Base-by-base conservation (phyloP, 2,329 filamentous ascomycete genomes). In the Exophiala mesophila region DNA sequence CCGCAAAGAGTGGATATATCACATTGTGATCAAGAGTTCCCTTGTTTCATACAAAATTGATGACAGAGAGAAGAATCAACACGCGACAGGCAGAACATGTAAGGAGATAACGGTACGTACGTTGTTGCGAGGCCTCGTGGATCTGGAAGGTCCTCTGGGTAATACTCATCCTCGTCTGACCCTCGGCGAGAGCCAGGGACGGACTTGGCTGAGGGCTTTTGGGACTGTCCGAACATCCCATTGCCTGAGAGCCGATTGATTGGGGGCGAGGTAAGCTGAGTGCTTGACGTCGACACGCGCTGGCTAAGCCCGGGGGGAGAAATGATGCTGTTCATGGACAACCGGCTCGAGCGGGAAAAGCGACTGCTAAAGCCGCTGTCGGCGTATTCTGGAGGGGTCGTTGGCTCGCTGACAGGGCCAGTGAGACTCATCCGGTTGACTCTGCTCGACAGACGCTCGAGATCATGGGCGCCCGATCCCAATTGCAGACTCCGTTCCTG, bases 321-420 rank as follows among this genome's bases (percentile, higher is more conserved):
- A 32, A 84, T 83, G 58, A 96, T 73, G 68, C 86, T 92, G 26
- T 88, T 89, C 48, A 85, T 85, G 40, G 90, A 94, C 69, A 94
- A 90, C 49, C 89, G 80, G 62, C 89, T 89, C 31, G 88, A 85
- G 30, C 88, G 80, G 41, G 87, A 88, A 60, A 92, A 85, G 54
- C 85, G 80, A 57, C 80, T 81, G 42, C 85, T 81, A 58, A 94
- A 90, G 31, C 82, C 83, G 49, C 78, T 80, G 53, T 94, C 88
- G 56, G 82, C 83, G 63, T 92, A 90, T 64, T 97, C 92, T 21
- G 92, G 92, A 16, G 92, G 92, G 16, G 92, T 98, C 2, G 92
- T 96, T 12, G 92, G 92, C 67, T 97, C 90, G 56, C 87, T 95
- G 61, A 94, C 86, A 57, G 89, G 85, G 47, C 80, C 73, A 49